Evolutionary conservation across 805 yeast genomes (phyloP), one percentile per base, ranked within the genome.

Genomic region (Wickerhamiella vanderwaltii): DNA sequence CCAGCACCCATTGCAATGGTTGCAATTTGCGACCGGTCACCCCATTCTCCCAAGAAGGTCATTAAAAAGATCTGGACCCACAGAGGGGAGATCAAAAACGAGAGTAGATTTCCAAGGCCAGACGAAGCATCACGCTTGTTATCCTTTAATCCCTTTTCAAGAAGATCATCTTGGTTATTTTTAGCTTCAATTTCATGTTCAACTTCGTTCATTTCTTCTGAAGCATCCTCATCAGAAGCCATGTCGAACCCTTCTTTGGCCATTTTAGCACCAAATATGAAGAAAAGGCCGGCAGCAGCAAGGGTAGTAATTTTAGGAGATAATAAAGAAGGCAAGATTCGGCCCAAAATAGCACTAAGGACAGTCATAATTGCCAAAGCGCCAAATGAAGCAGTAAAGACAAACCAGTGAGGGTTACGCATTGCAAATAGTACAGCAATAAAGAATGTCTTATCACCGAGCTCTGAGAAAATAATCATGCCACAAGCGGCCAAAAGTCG

Each of bases 1-100:
- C 95, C 95, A 1, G 98, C 95, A 41, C 97, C 96, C 93, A 91
- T 81, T 30, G 97, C 97, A 54, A 91, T 86, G 25, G 96, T 91
- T 33, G 96, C 95, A 43, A 91, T 85, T 65, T 91, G 99, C 9
- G 96, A 86, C 55, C 98, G 77, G 62, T 91, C 99, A 39, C 99
- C 99, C 94, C 97, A 86, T 65, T 91, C 99, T 46, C 96, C 98
- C 38, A 91, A 65, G 60, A 91, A 91, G 4, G 95, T 84, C 97
- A 91, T 88, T 41, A 76, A 75, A 57, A 91, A 91, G 4, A 88
- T 88, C 66, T 88, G 95, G 50, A 86, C 79, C 87, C 94, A 91
- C 7, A 77, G 64, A 3, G 98, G 97, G 3, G 94, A 80, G 43
- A 88, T 65, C 4, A 85, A 62, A 43, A 75, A 72, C 2, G 75